Percentiles rank a stretch among this genome's conserved stretches.
phyloP scores from a whole-genome alignment of 345 rosid genomes.

The Mangifera indica region DNA sequence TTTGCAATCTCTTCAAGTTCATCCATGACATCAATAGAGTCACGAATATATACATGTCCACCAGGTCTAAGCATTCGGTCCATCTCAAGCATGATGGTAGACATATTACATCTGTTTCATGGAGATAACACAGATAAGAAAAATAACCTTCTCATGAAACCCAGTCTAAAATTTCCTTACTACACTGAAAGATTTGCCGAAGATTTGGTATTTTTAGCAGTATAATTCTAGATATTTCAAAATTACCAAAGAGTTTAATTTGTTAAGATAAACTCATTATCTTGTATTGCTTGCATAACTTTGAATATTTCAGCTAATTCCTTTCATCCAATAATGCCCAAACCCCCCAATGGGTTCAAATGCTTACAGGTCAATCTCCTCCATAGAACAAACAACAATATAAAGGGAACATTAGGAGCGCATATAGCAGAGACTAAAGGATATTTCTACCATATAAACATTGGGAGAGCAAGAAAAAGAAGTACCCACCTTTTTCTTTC shows the following conservation, averaged over 20 bases:
- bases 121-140: not conserved
- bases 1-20: conserved; percentile 75
- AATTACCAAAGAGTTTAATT: not conserved
- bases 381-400: not conserved
- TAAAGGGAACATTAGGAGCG: not conserved
- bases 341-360: not conserved
- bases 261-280: not conserved
- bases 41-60: conserved; percentile 83
- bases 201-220: not conserved
- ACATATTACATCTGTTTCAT: conserved; percentile 73
- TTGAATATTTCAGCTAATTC: not conserved
- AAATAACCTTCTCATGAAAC: not conserved
- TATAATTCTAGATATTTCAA: not conserved
- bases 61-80: conserved; percentile 96
- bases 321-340: not conserved
- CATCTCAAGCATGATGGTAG: conserved; percentile 95
- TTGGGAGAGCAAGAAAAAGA: not conserved
- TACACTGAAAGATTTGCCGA: not conserved
- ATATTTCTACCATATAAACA: not conserved
- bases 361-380: not conserved
- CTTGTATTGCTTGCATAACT: not conserved
- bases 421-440: not conserved
- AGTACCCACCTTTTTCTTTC: conserved; percentile 74
- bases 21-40: conserved; percentile 64
- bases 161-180: not conserved